Evolutionary conservation across 371 early-diverging fungal genomes (phyloP), one percentile per base, ranked within the genome.

Genomic region (Syncephalis fuscata): DNA sequence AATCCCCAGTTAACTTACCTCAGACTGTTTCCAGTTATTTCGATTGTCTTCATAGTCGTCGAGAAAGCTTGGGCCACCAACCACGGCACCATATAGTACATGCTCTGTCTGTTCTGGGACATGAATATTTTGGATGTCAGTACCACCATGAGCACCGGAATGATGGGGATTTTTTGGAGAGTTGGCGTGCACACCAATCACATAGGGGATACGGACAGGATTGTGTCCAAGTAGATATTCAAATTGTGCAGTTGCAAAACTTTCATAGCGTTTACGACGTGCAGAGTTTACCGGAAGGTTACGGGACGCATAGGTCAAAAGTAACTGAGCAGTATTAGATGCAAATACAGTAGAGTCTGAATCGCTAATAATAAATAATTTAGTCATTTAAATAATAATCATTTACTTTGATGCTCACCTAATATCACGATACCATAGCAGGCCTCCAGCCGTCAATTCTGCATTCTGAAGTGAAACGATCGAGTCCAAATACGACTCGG

Each of bases 131-230:
- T 47, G 55, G 1, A 65, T 48, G 39, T 64, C 64, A 15, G 58
- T 59, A 20, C 78, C 78, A 10, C 75, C 78, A 1, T 72, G 68
- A 0, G 76, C 76, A 20, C 72, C 67, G 5, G 74, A 73, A 52
- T 75, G 74, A 50, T 78, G 78, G 17, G 78, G 76, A 39, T 78
- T 78, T 42, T 59, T 51, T 10, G 76, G 76, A 0, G 78, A 75
- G 38, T 75, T 75, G 52, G 58, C 55, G 32, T 73, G 76, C 1
- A 75, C 68, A 39, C 78, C 78, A 36, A 68, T 65, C 10, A 78
- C 64, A 58, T 75, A 78, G 1, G 78, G 76, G 0, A 72, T 73
- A 46, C 61, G 63, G 61, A 65, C 59, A 0, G 65, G 70, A 44
- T 78, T 78, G 21, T 66, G 59, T 11, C 78, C 78, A 17, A 78